These are phyloP conservation scores for Aurantiochytrium sp. DNA, from an alignment of 108 stramenopile species.

Conservation along the genomic window DNA sequence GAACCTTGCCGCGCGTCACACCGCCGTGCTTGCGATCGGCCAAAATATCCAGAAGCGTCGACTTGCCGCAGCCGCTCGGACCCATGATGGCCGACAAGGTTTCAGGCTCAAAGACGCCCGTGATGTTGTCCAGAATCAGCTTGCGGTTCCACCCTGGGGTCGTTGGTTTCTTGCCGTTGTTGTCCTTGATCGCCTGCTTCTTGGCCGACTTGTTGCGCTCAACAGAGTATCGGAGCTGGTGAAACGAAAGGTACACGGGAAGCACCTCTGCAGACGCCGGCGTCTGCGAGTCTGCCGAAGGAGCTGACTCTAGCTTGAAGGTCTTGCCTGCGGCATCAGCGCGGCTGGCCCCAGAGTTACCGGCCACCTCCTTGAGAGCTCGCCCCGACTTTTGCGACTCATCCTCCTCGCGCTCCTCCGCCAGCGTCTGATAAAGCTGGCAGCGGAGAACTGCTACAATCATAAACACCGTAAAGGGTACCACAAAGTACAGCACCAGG, in stretches of 20 bases:
- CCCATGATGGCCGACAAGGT: slow-evolving; percentile 37
- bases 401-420: not conserved
- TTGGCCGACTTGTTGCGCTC: not conserved
- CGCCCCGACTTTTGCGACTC: not conserved
- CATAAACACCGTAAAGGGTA: not conserved
- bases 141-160: slow-evolving; percentile 15
- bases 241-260: slow-evolving; percentile 28
- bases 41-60: slow-evolving; percentile 34
- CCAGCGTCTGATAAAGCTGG: not conserved
- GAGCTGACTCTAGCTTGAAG: not conserved
- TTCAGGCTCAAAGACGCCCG: slow-evolving; percentile 28
- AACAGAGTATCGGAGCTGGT: not conserved
- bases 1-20: not conserved
- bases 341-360: not conserved
- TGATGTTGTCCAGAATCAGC: slow-evolving; percentile 28
- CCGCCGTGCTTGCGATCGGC: slow-evolving; percentile 32
- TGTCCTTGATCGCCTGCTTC: not conserved
- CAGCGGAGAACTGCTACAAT: not conserved
- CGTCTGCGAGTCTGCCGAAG: too few relatives aligned
- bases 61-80: slow-evolving; percentile 39
- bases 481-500: slow-evolving; percentile 2
- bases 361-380: not conserved
- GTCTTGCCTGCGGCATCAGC: not conserved
- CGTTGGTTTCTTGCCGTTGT: not conserved
- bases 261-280: not conserved